phyloP scores from a whole-genome alignment of 495 filamentous ascomycete genomes.

The Pyrenula massariospora region DNA sequence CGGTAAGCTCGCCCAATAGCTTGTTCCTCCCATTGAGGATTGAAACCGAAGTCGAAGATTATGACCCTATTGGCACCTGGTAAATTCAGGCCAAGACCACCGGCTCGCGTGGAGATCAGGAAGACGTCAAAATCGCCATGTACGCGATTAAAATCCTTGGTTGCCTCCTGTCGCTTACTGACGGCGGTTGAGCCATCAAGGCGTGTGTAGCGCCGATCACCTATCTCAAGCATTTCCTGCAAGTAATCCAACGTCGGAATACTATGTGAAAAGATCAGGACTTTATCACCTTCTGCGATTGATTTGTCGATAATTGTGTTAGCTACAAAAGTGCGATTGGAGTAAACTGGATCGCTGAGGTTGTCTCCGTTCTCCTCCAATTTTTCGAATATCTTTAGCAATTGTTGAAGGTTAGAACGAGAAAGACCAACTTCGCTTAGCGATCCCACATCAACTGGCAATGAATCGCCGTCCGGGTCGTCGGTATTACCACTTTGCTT shows the following conservation, averaged over 20 bases:
- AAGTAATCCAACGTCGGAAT: constrained; percentile 59
- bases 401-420: constrained; percentile 10
- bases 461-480: constrained; percentile 16
- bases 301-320: constrained; percentile 53
- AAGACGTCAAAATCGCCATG: constrained; percentile 39
- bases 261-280: constrained; percentile 67
- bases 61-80: constrained; percentile 76
- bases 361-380: constrained; percentile 9
- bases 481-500: constrained; percentile 1
- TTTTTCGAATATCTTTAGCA: constrained; percentile 18
- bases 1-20: constrained; percentile 83
- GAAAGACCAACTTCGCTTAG: constrained; percentile 21
- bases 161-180: constrained; percentile 40
- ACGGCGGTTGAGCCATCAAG: constrained; percentile 55
- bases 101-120: constrained; percentile 73
- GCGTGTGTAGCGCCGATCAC: constrained; percentile 32
- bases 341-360: constrained; percentile 29
- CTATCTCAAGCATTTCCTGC: constrained; percentile 34
- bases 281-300: constrained; percentile 50
- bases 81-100: constrained; percentile 76
- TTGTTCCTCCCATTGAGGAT: constrained; percentile 74
- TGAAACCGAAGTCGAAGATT: constrained; percentile 76
- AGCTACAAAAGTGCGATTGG: constrained; percentile 56
- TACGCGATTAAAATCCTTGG: constrained; percentile 53
- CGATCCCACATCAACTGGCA: constrained; percentile 14